Base-by-base conservation (phyloP, 495 filamentous ascomycete genomes). In the Penicillium samsonianum region DNA sequence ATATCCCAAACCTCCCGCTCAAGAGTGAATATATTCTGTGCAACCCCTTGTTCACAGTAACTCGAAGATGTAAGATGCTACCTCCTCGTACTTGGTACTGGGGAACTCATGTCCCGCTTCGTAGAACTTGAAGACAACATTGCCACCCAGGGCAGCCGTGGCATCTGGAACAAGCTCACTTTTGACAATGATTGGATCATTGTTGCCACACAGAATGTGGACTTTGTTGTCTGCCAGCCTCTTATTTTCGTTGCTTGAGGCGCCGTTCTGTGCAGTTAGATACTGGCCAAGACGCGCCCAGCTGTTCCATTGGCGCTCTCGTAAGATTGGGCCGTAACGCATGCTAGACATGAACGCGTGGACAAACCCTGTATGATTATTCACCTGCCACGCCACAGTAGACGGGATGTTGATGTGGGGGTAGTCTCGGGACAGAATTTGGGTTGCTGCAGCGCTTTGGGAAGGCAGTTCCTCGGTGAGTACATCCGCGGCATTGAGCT, bases 101-200 rank as follows among this genome's bases (percentile, higher is more conserved):
- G 82, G 79, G 45, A 85, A 78, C 31, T 84, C 82, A 61, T 87
- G 84, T 7, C 81, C 84, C 5, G 77, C 82, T n/a, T 78, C 70
- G 47, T 80, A 72, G 54, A 70, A 74, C 51, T 77, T 68, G 59
- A 82, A 76, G 23, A 71, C 62, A 19, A 78, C 73, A 57, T 80
- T 78, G 10, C 81, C 78, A 52, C 75, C 73, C 20, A 87, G 64
- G 19, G 73, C 76, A 23, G 72, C 69, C 0, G 63, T 77, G 22
- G 78, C 81, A 70, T 87, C 84, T 10, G 70, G 68, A n/a, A 72
- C 67, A n/a, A 84, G 60, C 61, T 93, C 83, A 20, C 81, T 74
- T 45, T 77, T 74, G 23, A 80, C 62, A 31, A 87, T 81, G 35
- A 87, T 75, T 7, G 68, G 50, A 65, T 87, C 84, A 20, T 66